Percentiles rank a stretch among this genome's conserved stretches.
Conservation (phyloP, 345 rosid genomes). For the Alliaria petiolata region DNA sequence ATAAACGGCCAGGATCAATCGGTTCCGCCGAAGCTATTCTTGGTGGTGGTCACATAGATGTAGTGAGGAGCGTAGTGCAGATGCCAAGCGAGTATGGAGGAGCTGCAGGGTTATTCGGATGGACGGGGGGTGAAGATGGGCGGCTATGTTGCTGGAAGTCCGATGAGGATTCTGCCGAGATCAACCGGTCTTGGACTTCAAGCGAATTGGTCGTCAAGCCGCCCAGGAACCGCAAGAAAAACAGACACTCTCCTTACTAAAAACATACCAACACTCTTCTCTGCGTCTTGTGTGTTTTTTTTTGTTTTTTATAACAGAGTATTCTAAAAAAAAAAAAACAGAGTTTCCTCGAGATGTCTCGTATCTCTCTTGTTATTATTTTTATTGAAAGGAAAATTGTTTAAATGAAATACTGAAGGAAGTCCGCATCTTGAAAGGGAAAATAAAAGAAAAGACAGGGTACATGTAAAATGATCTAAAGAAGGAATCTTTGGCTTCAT, state of each 20-base stretch:
- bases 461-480: not conserved
- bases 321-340: too few relatives aligned
- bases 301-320: too few relatives aligned
- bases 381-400: not conserved
- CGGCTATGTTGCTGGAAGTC: slow-evolving; percentile 86
- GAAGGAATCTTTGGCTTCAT: not conserved
- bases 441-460: not conserved
- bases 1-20: slow-evolving; percentile 38
- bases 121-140: slow-evolving; percentile 97
- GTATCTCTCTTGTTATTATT: not conserved
- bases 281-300: not conserved
- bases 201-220: slow-evolving; percentile 49
- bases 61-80: slow-evolving; percentile 71
- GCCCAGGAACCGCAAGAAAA: slow-evolving; percentile 38
- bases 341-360: too few relatives aligned
- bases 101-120: slow-evolving; percentile 65
- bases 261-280: not conserved
- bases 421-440: not conserved
- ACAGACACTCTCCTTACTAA: slow-evolving; percentile 60
- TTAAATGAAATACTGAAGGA: not conserved
- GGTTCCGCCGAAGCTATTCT: slow-evolving; percentile 74
- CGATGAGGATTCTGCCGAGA: slow-evolving; percentile 38
- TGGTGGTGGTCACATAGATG: slow-evolving; percentile 71
- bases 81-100: slow-evolving; percentile 42
- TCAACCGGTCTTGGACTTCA: slow-evolving; percentile 71